Percentiles rank a stretch among this genome's conserved stretches.
These are phyloP conservation scores for Phoma sp. DNA, from an alignment of 2,329 filamentous ascomycete species.

Conservation along the genomic window DNA sequence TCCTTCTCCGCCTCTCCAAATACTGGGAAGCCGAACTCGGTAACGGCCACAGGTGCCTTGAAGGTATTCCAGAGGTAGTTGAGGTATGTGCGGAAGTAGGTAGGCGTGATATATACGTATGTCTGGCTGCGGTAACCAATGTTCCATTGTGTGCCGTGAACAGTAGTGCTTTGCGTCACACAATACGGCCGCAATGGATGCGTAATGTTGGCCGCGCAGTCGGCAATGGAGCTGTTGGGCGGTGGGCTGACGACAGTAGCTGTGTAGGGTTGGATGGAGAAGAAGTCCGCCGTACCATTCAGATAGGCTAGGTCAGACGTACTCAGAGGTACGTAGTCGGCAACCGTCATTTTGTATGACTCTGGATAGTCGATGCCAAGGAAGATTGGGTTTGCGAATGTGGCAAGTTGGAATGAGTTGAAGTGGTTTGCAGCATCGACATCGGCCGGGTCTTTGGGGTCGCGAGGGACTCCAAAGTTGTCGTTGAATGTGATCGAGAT, in stretches of 20 bases:
- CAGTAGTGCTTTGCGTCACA: slow-evolving; percentile 54
- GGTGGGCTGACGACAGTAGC: slow-evolving; percentile 61
- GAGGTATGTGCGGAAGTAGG: slow-evolving; percentile 63
- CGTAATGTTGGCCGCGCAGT: slow-evolving; percentile 56
- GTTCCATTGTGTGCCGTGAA: slow-evolving; percentile 61
- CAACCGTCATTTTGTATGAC: slow-evolving; percentile 46
- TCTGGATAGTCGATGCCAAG: slow-evolving; percentile 59
- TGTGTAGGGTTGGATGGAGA: slow-evolving; percentile 65
- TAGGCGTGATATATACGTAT: slow-evolving; percentile 66
- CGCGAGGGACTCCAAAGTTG: slow-evolving; percentile 47
- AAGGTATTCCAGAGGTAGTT: slow-evolving; percentile 67
- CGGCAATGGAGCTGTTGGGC: slow-evolving; percentile 50
- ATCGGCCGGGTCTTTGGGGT: slow-evolving; percentile 50
- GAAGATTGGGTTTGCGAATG: slow-evolving; percentile 62
- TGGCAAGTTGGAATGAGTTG: slow-evolving; percentile 50
- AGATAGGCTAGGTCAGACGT: slow-evolving; percentile 52
- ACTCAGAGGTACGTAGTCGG: slow-evolving; percentile 55
- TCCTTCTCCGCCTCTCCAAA: slow-evolving; percentile 55
- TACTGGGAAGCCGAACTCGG: slow-evolving; percentile 66
- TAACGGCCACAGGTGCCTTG: slow-evolving; percentile 55
- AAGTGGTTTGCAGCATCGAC: slow-evolving; percentile 56
- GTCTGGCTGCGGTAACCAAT: slow-evolving; percentile 63
- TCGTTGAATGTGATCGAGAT: slow-evolving; percentile 59
- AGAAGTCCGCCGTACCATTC: slow-evolving; percentile 59
- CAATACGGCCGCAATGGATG: slow-evolving; percentile 60